Base-by-base conservation (phyloP, 208 protist species). In the Tetramitus jugosus region DNA sequence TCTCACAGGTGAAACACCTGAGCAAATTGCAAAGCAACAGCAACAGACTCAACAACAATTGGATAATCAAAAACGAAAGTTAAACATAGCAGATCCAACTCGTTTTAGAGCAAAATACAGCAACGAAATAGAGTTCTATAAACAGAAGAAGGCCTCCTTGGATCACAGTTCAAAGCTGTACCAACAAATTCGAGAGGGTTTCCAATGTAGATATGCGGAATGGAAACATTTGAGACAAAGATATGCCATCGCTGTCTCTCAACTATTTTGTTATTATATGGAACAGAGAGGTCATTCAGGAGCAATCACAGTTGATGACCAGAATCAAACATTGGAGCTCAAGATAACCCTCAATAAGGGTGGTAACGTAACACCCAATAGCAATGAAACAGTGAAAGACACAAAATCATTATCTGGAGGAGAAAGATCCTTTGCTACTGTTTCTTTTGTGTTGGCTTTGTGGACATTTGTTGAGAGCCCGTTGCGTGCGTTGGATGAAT, bases 401-500 rank as follows among this genome's bases (percentile, higher is more conserved):
- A 23, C 67, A 43, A 74, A 74, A 23, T 53, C 40, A 33, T 17
- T 83, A 4, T 83, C 81, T 23, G 81, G 81, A 14, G 81, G 81
- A 52, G 81, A 83, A 71, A 80, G 74, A 39, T 83, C 79, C 3
- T 83, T 80, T 45, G 65, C 79, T 23, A 83, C 79, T 0, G 75
- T 83, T 2, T 40, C 65, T n/a, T 79, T 83, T 71, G 45, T 83
- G 8, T 39, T 83, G 26, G 23, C 79, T 35, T 45, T 83, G 20
- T 75, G 81, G 53, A 52, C 83, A 60, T 7, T 74, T 40, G 33
- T 77, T 29, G 72, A 78, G 10, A 74, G 79, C 60, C 81, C 81
- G 3, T 83, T 83, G 26, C 14, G 79, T 35, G 81, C 79, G 8
- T 6, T 82, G 0, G 81, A 83, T 43, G 81, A 83, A 68, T 83